Conservation (phyloP, 2,329 filamentous ascomycete species). For the Chalaropsis ovoidea region DNA sequence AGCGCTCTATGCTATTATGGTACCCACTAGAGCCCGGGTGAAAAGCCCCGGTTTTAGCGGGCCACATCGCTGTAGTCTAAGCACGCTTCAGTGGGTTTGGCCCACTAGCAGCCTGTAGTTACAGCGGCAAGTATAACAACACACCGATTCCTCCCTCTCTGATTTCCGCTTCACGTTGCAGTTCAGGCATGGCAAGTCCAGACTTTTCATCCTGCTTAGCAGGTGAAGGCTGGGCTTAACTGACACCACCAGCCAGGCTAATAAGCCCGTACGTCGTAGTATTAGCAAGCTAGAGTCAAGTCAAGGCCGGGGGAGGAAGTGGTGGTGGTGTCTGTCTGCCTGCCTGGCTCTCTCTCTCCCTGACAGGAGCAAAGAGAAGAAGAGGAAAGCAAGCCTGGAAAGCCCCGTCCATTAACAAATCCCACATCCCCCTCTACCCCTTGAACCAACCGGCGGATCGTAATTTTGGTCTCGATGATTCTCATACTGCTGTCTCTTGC, state of each 20-base stretch:
- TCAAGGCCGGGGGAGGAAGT: background rate
- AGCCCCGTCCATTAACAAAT: background rate
- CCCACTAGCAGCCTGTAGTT: too few species aligned
- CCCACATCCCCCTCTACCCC: background rate
- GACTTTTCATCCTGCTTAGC: background rate
- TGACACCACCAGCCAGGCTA: background rate
- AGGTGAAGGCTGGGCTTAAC: background rate
- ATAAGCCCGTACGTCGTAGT: background rate
- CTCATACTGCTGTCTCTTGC: background rate
- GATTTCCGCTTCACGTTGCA: slow-evolving; percentile 11
- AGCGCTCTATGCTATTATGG: too few species aligned
- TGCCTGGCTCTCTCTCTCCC: background rate
- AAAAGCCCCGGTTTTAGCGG: too few species aligned
- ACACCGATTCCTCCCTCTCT: background rate
- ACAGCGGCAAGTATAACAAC: too few species aligned
- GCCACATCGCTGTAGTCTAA: too few species aligned
- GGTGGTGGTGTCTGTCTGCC: too few species aligned
- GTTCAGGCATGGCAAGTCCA: background rate
- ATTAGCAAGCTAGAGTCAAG: background rate
- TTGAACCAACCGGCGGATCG: background rate
- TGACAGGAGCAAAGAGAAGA: background rate
- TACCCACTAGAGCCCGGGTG: too few species aligned
- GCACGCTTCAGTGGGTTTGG: too few species aligned
- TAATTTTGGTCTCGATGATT: background rate
- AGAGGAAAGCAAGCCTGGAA: background rate